These are phyloP conservation scores for Leccinum sublutescens DNA, from an alignment of 768 basidiomycete genomes.

Conservation along the genomic window DNA sequence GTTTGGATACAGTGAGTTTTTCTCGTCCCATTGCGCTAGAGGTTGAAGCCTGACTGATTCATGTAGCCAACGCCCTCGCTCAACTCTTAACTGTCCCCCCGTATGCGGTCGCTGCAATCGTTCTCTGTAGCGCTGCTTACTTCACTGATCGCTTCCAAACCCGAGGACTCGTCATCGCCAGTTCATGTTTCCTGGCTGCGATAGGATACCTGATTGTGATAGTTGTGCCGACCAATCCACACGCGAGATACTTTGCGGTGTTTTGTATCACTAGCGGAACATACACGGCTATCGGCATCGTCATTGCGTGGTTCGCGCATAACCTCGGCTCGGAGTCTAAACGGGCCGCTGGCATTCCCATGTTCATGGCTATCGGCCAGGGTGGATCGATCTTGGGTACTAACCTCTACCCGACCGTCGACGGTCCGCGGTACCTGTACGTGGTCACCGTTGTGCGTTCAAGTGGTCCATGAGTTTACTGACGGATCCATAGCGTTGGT, in stretches of 20 bases:
- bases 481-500: constrained; percentile 40
- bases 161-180: constrained; percentile 44
- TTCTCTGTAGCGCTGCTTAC: constrained; percentile 57
- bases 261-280: constrained; percentile 78
- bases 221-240: constrained; percentile 49
- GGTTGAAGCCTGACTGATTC: background rate
- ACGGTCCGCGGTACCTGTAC: constrained; percentile 66
- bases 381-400: constrained; percentile 72
- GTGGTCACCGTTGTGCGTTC: constrained; percentile 15
- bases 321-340: constrained; percentile 80
- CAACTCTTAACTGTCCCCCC: constrained; percentile 82
- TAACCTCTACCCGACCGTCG: constrained; percentile 63
- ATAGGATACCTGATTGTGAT: constrained; percentile 62
- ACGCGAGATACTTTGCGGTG: constrained; percentile 71
- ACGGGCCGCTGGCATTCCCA: constrained; percentile 70
- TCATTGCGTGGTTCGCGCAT: constrained; percentile 78
- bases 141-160: constrained; percentile 65
- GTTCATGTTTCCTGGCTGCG: constrained; percentile 30
- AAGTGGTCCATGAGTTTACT: background rate
- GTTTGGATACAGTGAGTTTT: constrained; percentile 62
- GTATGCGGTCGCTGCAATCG: constrained; percentile 68
- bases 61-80: constrained; percentile 32
- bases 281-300: constrained; percentile 71
- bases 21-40: background rate
- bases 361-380: constrained; percentile 81